phyloP scores from a whole-genome alignment of 305 asterid genomes.

The Solanum hybrid region DNA sequence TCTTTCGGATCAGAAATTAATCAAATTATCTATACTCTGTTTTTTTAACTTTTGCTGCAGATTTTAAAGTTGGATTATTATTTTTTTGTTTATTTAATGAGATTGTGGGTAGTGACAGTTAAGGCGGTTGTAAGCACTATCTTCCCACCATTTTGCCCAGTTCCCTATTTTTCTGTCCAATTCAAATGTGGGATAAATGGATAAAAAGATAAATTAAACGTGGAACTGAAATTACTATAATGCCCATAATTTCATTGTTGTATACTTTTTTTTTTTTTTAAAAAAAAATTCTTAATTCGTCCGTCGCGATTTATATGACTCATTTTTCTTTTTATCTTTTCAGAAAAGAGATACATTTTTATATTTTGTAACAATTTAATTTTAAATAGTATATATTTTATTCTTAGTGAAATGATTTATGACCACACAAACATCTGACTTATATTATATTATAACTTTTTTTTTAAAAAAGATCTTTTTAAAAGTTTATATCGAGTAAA shows the following conservation, averaged over 20 bases:
- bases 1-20: not conserved
- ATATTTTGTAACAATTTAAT: no score
- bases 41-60: not conserved
- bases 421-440: rapidly evolving
- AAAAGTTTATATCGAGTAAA: not conserved
- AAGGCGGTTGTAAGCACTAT: constrained; percentile 6
- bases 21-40: not conserved
- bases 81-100: not conserved
- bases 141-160: not conserved
- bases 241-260: not conserved
- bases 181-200: not conserved
- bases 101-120: constrained; percentile 8
- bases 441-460: not conserved
- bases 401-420: not conserved
- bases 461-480: no score
- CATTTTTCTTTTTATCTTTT: not conserved
- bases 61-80: not conserved
- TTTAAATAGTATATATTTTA: no score
- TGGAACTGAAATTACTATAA: not conserved
- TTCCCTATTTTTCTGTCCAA: not conserved
- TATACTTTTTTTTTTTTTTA: no score
- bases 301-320: not conserved
- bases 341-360: rapidly evolving
- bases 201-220: not conserved
- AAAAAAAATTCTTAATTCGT: no score